phyloP scores from a whole-genome alignment of 2,329 filamentous ascomycete genomes.

The Neospermospora avenae region DNA sequence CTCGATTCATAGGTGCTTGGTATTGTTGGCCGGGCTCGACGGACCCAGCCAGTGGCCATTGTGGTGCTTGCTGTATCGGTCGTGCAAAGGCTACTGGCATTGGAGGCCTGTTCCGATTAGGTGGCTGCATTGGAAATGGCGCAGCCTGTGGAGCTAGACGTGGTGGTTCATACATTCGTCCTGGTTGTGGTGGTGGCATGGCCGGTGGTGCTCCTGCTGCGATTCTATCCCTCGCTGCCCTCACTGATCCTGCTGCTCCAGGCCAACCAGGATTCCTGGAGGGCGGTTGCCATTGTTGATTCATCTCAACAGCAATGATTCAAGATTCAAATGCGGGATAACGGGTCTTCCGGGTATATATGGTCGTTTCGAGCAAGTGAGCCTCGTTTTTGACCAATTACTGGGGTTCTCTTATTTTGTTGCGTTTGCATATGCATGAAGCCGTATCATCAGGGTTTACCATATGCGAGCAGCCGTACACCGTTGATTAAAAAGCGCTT shows the following conservation, averaged over 20 bases:
- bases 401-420: conserved; percentile 24
- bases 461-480: conserved; percentile 20
- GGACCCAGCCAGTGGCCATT: conserved; percentile 48
- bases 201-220: conserved; percentile 40
- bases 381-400: conserved; percentile 22
- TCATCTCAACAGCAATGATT: conserved; percentile 27
- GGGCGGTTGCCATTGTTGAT: conserved; percentile 28
- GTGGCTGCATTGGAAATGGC: conserved; percentile 10
- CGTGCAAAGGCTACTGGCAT: conserved; percentile 35
- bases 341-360: conserved; percentile 13
- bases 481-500: conserved; percentile 2
- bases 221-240: conserved; percentile 52
- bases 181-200: conserved; percentile 28
- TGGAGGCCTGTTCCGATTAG: conserved; percentile 25
- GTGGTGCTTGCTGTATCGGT: conserved; percentile 48
- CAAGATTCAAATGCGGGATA: conserved; percentile 7
- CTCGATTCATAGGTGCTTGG: conserved; percentile 48
- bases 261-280: conserved; percentile 10
- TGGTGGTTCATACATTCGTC: conserved; percentile 16
- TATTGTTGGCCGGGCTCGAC: conserved; percentile 39
- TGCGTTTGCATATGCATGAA: conserved; percentile 34
- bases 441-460: conserved; percentile 24
- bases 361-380: conserved; percentile 16
- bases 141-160: conserved; percentile 5
- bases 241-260: conserved; percentile 46